These are phyloP conservation scores for Candida pseudoviswanathii DNA, from an alignment of 1,139 yeast species.

Conservation along the genomic window DNA sequence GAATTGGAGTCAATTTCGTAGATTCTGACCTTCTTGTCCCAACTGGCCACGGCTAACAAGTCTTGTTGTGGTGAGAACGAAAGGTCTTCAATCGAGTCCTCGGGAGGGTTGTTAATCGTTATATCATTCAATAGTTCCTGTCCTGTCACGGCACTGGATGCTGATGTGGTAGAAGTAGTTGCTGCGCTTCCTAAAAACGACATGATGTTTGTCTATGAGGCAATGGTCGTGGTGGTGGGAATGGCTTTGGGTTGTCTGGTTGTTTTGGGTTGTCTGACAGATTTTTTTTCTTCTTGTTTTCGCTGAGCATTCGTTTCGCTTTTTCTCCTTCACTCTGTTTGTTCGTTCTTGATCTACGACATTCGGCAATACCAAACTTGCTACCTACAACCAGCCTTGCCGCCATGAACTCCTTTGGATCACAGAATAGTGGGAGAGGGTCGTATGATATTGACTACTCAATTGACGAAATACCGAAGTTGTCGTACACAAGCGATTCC, in stretches of 20 bases:
- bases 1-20: constrained; percentile 77
- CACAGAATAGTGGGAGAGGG: neutral
- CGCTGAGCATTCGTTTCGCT: neutral
- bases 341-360: neutral
- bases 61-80: constrained; percentile 94
- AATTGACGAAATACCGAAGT: constrained; percentile 15
- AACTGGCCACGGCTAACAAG: constrained; percentile 75
- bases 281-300: neutral
- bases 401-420: neutral
- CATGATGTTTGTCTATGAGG: constrained; percentile 20
- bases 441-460: constrained; percentile 3
- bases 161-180: constrained; percentile 17
- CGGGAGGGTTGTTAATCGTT: constrained; percentile 82
- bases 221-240: neutral
- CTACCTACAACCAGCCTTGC: neutral
- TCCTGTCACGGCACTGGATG: constrained; percentile 52
- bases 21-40: constrained; percentile 95
- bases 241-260: neutral
- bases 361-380: neutral
- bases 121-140: constrained; percentile 77
- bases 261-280: too few species aligned
- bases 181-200: constrained; percentile 31
- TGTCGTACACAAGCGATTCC: constrained; percentile 7
- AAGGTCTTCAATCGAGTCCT: constrained; percentile 86
- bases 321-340: neutral